Evolutionary conservation across 192 early-diverging fungal genomes (phyloP).

Genomic region (Diversispora eburnea): DNA sequence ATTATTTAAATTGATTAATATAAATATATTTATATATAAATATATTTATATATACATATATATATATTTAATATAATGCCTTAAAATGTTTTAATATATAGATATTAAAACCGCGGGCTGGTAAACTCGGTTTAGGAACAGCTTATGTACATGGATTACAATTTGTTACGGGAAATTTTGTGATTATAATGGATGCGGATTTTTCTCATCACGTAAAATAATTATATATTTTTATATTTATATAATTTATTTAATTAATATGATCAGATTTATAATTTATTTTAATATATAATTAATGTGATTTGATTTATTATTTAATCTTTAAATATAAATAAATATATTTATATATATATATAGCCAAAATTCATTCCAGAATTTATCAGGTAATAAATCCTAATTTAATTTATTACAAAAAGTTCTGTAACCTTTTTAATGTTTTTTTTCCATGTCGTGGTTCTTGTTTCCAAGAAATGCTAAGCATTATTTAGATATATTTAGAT

Average conservation of each 20-base stretch:
- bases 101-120: constrained; percentile 87
- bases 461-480: too few species aligned
- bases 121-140: constrained; percentile 93
- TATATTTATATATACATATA: too few species aligned
- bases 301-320: background rate
- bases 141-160: constrained; percentile 95
- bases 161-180: constrained; percentile 90
- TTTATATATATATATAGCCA: constrained; percentile 53
- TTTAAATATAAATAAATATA: background rate
- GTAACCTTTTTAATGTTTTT: too few species aligned
- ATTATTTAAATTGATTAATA: background rate
- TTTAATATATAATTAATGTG: background rate
- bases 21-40: too few species aligned
- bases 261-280: too few species aligned
- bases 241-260: too few species aligned
- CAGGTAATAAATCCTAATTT: constrained; percentile 38
- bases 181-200: constrained; percentile 98
- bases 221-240: too few species aligned
- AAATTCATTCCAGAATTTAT: constrained; percentile 97
- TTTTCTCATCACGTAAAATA: constrained; percentile 92
- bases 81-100: constrained; percentile 27
- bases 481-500: too few species aligned
- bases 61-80: background rate
- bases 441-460: too few species aligned
- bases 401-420: background rate